Evolutionary conservation across 2,329 filamentous ascomycete genomes (phyloP).

Genomic region (Trichoderma pleuroti): DNA sequence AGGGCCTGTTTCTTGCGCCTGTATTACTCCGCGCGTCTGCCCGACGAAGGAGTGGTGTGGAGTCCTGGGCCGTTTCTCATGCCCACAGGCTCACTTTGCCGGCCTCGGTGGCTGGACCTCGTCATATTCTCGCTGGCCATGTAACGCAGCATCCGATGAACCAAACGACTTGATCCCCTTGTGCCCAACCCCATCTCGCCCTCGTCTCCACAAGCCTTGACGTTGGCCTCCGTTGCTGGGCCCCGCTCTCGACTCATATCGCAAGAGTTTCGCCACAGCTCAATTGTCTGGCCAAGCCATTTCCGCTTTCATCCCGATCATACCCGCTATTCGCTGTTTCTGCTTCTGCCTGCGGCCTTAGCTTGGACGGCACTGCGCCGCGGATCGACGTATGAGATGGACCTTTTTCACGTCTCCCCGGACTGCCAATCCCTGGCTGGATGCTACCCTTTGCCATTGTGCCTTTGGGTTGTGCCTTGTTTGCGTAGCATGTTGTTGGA

Average conservation of each 20-base stretch:
- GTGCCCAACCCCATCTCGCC: slow-evolving; percentile 8
- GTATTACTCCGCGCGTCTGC: slow-evolving; percentile 4
- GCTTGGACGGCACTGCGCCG: not conserved
- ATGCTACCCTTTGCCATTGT: slow-evolving; percentile 10
- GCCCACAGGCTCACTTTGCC: slow-evolving; percentile 1
- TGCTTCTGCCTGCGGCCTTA: not conserved
- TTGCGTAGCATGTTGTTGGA: slow-evolving; percentile 10
- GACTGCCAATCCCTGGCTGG: slow-evolving; percentile 2
- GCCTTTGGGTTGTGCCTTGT: slow-evolving; percentile 12
- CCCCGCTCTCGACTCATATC: slow-evolving; percentile 6
- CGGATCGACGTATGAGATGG: slow-evolving; percentile 16
- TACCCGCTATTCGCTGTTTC: slow-evolving; percentile 16
- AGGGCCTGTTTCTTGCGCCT: not conserved
- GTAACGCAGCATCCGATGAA: slow-evolving; percentile 6
- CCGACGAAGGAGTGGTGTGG: slow-evolving; percentile 12
- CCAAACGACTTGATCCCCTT: not conserved
- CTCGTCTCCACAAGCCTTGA: not conserved
- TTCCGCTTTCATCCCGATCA: slow-evolving; percentile 16
- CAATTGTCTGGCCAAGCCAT: slow-evolving; percentile 8
- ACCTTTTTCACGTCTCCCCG: not conserved
- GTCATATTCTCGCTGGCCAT: slow-evolving; percentile 3
- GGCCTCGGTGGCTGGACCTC: not conserved
- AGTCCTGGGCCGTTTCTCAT: not conserved
- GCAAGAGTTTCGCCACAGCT: slow-evolving; percentile 8
- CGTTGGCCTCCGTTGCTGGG: not conserved